Base-by-base conservation (phyloP, 2,329 filamentous ascomycete species). In the Claviceps pazoutovae region DNA sequence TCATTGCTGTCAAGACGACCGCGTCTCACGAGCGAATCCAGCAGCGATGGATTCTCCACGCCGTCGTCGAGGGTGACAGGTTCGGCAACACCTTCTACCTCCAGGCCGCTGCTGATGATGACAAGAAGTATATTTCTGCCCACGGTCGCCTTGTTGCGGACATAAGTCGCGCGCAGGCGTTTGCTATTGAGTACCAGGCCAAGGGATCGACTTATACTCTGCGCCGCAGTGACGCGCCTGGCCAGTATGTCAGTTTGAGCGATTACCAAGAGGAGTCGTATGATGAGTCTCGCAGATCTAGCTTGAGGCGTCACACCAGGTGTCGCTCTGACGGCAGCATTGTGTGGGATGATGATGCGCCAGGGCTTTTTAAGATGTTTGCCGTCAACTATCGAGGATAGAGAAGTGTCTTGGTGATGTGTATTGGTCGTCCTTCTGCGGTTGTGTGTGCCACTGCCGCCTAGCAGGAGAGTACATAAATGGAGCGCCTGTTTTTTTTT, bases 11-110 rank as follows among this genome's bases (percentile, higher is more conserved):
- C 16, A 23, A 50, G 17, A 41, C 46, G 16, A 36, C 47, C 39
- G 45, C 48, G 36, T 48, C 52, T n/a, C 73, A 76, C 55, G 58
- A 67, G 5, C 59, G 61, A 46, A 66, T 68, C 19, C 53, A 61
- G 5, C 74, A 76, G 57, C 67, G 74, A 21, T 76, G 73, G 71
- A 64, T 76, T 1, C 61, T 76, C 5, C 72, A 75, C 55, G 65
- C 69, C 21, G 66, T 69, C 21, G 44, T 46, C 4, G 57, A 62
- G 44, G 60, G 57, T 37, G 56, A 51, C 26, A 53, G 47, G 8
- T 64, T 62, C 46, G 37, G 60, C 50, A 57, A 57, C 36, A 37
- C 48, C 1, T 57, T 54, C 39, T 53, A 53, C 47, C 21, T 64
- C 19, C 56, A 57, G 17, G 61, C 59, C 42, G 21, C 51, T 11